Percentiles rank a stretch among this genome's conserved stretches.
Evolutionary conservation across 1,284 basidiomycete species (phyloP).

Genomic region (Sanghuangporus weigelae): DNA sequence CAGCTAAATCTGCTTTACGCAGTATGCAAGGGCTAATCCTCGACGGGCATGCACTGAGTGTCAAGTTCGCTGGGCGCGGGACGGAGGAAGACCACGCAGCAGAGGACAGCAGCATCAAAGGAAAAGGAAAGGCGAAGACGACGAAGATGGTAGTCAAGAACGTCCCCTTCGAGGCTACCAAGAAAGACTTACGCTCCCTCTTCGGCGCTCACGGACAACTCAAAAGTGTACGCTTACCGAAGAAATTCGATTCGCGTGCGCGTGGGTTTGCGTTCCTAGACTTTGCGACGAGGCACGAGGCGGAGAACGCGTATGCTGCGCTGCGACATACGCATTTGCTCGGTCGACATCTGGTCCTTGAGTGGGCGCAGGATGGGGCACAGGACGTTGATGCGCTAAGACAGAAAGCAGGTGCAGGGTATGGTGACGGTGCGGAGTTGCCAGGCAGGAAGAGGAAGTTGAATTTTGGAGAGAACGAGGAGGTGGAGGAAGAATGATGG

Average conservation of each 20-base stretch:
- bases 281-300: constrained; percentile 82
- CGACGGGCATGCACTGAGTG: constrained; percentile 82
- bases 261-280: constrained; percentile 97
- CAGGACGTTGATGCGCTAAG: constrained; percentile 71
- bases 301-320: constrained; percentile 78
- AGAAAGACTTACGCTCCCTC: constrained; percentile 86
- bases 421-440: constrained; percentile 57
- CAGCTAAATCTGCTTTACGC: constrained; percentile 73
- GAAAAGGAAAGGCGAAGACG: constrained; percentile 44
- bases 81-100: constrained; percentile 48
- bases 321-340: constrained; percentile 94
- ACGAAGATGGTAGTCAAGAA: constrained; percentile 98
- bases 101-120: background rate
- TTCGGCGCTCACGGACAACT: constrained; percentile 88
- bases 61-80: constrained; percentile 87
- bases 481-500: background rate
- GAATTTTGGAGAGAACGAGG: constrained; percentile 36
- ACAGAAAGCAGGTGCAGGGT: constrained; percentile 74
- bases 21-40: constrained; percentile 80
- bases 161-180: constrained; percentile 92
- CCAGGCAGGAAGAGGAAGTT: constrained; percentile 71
- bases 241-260: constrained; percentile 79
- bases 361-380: constrained; percentile 86
- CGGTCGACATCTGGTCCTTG: constrained; percentile 88
- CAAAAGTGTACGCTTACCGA: constrained; percentile 86